These are phyloP conservation scores for Xerocomellus amylosporus DNA, from an alignment of 768 basidiomycete species.

Conservation along the genomic window DNA sequence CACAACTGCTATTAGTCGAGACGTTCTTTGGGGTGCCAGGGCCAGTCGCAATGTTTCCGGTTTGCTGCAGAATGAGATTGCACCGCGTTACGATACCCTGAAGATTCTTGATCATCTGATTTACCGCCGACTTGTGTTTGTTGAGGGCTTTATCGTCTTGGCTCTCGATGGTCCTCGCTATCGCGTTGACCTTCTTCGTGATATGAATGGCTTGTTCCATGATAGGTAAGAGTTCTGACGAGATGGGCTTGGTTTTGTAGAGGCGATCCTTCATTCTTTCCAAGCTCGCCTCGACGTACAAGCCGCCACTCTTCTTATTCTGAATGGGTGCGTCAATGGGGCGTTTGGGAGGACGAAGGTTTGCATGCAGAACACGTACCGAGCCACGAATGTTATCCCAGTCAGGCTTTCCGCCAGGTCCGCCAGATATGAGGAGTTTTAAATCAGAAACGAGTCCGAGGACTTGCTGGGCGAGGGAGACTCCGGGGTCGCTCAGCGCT, in stretches of 20 bases:
- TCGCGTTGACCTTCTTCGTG: constrained; percentile 1
- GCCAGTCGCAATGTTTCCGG: constrained; percentile 11
- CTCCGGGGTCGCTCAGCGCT: constrained; percentile 11
- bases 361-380: not conserved
- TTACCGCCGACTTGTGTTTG: constrained; percentile 5
- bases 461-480: constrained; percentile 6
- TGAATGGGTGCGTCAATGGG: not conserved
- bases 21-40: constrained; percentile 17
- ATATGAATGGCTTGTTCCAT: not conserved
- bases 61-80: constrained; percentile 19
- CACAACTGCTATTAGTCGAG: not conserved
- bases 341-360: too few relatives aligned
- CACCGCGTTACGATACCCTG: constrained; percentile 18
- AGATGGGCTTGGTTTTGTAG: constrained; percentile 14
- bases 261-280: constrained; percentile 11
- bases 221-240: constrained; percentile 12
- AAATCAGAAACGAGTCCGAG: constrained; percentile 9
- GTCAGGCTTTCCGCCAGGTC: constrained; percentile 12
- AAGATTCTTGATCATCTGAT: constrained; percentile 14
- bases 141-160: constrained; percentile 1
- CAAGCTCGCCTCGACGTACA: constrained; percentile 17
- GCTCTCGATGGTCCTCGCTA: constrained; percentile 4
- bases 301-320: constrained; percentile 12
- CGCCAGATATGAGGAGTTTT: constrained; percentile 12
- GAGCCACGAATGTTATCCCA: constrained; percentile 15